Evolutionary conservation across 345 rosid species (phyloP).

Genomic region (Abelmoschus esculentus): DNA sequence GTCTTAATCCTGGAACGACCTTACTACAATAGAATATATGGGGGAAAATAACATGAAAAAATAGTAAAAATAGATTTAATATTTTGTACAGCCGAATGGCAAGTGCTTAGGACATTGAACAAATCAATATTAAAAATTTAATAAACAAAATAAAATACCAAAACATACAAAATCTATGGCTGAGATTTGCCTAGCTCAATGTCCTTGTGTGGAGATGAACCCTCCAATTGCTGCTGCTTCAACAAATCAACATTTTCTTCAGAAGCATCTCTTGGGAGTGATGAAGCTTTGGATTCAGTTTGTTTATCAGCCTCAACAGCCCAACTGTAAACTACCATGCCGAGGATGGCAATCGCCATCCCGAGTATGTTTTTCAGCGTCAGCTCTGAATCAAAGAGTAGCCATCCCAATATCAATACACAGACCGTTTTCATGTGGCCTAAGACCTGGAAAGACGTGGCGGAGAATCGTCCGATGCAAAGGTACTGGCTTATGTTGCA

Average conservation of each 20-base stretch:
- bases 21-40: background rate
- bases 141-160: background rate
- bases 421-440: constrained; percentile 98
- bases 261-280: background rate
- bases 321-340: constrained; percentile 94
- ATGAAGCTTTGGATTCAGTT: background rate
- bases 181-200: constrained; percentile 12
- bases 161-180: background rate
- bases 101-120: background rate
- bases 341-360: constrained; percentile 64
- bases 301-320: constrained; percentile 76
- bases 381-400: constrained; percentile 74
- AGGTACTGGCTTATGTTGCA: constrained; percentile 95
- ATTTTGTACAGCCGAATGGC: background rate
- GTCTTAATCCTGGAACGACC: background rate
- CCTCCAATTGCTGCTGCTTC: background rate
- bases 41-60: background rate
- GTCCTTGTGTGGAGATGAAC: constrained; percentile 6
- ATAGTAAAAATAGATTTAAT: background rate
- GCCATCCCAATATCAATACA: constrained; percentile 85
- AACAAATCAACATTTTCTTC: constrained; percentile 17
- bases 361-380: constrained; percentile 84
- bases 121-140: background rate
- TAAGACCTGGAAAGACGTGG: constrained; percentile 80
- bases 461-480: constrained; percentile 95